phyloP scores from a whole-genome alignment of 371 early-diverging fungal species.

The Mortierella sp. region DNA sequence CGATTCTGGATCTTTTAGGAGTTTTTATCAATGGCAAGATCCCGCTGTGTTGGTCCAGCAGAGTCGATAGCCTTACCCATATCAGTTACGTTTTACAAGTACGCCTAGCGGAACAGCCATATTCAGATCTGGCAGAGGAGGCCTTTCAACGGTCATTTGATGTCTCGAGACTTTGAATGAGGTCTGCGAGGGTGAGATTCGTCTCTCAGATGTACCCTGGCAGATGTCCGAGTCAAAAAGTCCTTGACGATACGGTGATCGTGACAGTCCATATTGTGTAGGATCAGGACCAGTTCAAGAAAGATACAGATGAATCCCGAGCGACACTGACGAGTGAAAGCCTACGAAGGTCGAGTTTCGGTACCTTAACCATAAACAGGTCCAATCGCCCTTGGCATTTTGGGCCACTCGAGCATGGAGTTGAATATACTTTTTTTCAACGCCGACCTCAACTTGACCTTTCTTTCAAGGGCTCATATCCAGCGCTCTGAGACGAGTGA shows the following conservation, averaged over 20 bases:
- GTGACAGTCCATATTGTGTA: conserved; percentile 60
- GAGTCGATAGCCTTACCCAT: background rate
- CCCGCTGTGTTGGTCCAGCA: conserved; percentile 26
- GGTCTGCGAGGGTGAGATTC: conserved; percentile 54
- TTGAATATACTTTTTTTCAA: conserved; percentile 59
- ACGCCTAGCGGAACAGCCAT: conserved; percentile 8
- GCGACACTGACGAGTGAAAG: conserved; percentile 24
- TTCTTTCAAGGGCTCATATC: conserved; percentile 56
- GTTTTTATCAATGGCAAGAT: conserved; percentile 10
- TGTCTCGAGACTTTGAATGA: conserved; percentile 6
- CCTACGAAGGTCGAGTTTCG: conserved; percentile 33
- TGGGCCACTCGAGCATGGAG: conserved; percentile 63
- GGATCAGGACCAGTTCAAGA: conserved; percentile 45
- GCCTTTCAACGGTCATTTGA: conserved; percentile 4
- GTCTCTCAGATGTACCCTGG: conserved; percentile 51
- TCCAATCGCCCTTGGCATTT: conserved; percentile 56
- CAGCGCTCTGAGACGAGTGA: conserved; percentile 60
- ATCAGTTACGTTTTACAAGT: conserved; percentile 7
- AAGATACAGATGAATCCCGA: conserved; percentile 36
- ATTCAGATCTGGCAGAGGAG: background rate
- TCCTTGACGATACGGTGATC: conserved; percentile 35
- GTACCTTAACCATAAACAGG: conserved; percentile 57
- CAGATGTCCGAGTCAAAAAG: conserved; percentile 7
- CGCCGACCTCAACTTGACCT: conserved; percentile 26
- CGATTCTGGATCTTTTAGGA: conserved; percentile 6